phyloP scores from a whole-genome alignment of 1,284 basidiomycete species.

The Marasmius fiardii region DNA sequence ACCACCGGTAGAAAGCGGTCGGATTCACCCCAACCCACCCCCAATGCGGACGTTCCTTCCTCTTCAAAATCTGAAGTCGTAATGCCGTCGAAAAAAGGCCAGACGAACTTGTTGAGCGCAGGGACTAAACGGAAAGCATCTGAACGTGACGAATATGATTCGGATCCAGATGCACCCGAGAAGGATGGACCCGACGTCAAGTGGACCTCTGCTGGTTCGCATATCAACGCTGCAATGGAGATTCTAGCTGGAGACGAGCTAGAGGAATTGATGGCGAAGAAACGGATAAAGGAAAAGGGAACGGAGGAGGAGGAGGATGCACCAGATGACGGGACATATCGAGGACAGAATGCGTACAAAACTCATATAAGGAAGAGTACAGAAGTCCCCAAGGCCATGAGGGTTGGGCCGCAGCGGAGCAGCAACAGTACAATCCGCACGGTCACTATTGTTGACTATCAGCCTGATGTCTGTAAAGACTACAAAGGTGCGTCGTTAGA shows the following conservation, averaged over 20 bases:
- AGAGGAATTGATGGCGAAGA: slow-evolving; percentile 68
- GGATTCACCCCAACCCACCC: slow-evolving; percentile 47
- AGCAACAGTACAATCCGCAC: slow-evolving; percentile 83
- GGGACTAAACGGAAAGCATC: slow-evolving; percentile 77
- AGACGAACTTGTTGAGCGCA: slow-evolving; percentile 72
- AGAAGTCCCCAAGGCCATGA: slow-evolving; percentile 86
- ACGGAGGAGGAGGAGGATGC: slow-evolving; percentile 56
- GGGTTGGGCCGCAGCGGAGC: slow-evolving; percentile 81
- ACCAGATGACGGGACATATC: slow-evolving; percentile 86
- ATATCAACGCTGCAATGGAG: slow-evolving; percentile 63
- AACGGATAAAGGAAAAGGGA: slow-evolving; percentile 47
- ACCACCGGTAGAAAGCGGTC: slow-evolving; percentile 71
- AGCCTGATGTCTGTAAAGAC: slow-evolving; percentile 99
- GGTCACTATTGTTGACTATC: slow-evolving; percentile 96
- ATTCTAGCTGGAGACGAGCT: slow-evolving; percentile 79
- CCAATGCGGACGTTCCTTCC: slow-evolving; percentile 29
- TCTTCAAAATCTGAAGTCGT: slow-evolving; percentile 67
- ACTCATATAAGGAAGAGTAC: slow-evolving; percentile 78
- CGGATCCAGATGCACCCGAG: slow-evolving; percentile 40
- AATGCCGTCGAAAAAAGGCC: slow-evolving; percentile 66
- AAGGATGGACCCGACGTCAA: slow-evolving; percentile 74
- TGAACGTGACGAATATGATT: slow-evolving; percentile 42
- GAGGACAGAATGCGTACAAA: slow-evolving; percentile 80
- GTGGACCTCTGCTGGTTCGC: slow-evolving; percentile 72
- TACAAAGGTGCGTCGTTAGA: slow-evolving; percentile 78